A percentile compares a stretch with the other conserved stretches of the same genome.
Evolutionary conservation across 345 rosid genomes (phyloP).

Genomic region (Citrus maxima): DNA sequence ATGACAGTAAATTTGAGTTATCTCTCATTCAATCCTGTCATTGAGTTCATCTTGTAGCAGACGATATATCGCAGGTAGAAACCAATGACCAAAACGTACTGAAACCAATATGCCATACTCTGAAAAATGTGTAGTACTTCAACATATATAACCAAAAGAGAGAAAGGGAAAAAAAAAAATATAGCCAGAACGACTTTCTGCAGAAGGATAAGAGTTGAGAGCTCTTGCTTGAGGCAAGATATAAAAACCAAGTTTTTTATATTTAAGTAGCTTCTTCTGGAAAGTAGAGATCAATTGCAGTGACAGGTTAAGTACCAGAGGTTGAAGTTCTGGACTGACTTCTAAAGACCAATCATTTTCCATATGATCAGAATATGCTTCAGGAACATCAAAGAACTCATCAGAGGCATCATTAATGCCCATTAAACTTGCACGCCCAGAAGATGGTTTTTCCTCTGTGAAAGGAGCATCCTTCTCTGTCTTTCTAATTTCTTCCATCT

Average conservation of each 20-base stretch:
- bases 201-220: neutral
- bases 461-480: slow-evolving; percentile 10
- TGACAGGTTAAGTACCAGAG: slow-evolving; percentile 31
- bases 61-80: neutral
- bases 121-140: neutral
- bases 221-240: neutral
- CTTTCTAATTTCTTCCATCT: slow-evolving; percentile 14
- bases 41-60: neutral
- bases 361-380: slow-evolving; percentile 45
- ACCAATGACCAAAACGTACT: neutral
- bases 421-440: slow-evolving; percentile 44
- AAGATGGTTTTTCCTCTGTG: slow-evolving; percentile 39
- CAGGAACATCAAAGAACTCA: slow-evolving; percentile 94
- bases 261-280: neutral
- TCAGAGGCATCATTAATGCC: slow-evolving; percentile 62
- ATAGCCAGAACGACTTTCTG: neutral
- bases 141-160: neutral
- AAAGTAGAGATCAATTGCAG: neutral
- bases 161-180: neutral
- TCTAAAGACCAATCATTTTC: slow-evolving; percentile 54
- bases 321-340: slow-evolving; percentile 28
- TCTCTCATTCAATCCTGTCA: neutral
- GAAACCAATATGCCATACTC: neutral
- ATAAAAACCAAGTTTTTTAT: neutral
- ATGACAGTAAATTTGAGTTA: neutral